Evolutionary conservation across 495 filamentous ascomycete genomes (phyloP), one percentile per base, ranked within the genome.

Genomic region (Lichina pygmaea): DNA sequence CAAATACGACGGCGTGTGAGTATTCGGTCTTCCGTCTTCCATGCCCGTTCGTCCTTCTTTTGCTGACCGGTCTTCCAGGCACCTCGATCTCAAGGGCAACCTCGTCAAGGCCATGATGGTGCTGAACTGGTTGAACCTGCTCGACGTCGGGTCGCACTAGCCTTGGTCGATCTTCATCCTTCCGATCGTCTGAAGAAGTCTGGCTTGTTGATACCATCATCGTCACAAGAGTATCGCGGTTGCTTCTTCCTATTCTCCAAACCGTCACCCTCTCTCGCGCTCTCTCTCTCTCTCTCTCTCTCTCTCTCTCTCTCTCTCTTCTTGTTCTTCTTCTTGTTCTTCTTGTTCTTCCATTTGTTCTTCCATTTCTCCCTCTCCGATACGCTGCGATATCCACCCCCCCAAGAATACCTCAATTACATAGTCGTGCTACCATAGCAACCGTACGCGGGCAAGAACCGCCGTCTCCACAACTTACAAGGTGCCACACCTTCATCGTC

Each of bases 91-190:
- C 55, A 60, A 53, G 44, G 66, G 66, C 0, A 70, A 70, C 53
- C 50, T 70, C 46, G 51, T 70, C 30, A 70, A 70, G 53, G 66
- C 66, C 6, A 68, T 68, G 66, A 68, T 66, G 65, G 60, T 67
- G n/a, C 51, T 70, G 53, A 68, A 70, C 46, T 70, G 66, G 66
- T 47, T 70, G 49, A 56, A 62, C 50, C 46, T 59, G 47, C 49
- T 63, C 10, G 44, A 50, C 8, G 49, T 41, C 6, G 45, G 16
- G 36, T 17, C 38, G 17, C 45, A 47, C 12, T 47, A 38, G 41
- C 13, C 6, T 39, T 3, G 15, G 11, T 32, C 30, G 36, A 24
- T 24, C 24, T 24, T 39, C 36, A 39, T 39, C 13, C 36, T 39
- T 39, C 36, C 13, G 11, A 2, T 39, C 13, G 11, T 39, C 13